phyloP scores from a whole-genome alignment of 2,329 filamentous ascomycete genomes.

The Talaromyces sp. region DNA sequence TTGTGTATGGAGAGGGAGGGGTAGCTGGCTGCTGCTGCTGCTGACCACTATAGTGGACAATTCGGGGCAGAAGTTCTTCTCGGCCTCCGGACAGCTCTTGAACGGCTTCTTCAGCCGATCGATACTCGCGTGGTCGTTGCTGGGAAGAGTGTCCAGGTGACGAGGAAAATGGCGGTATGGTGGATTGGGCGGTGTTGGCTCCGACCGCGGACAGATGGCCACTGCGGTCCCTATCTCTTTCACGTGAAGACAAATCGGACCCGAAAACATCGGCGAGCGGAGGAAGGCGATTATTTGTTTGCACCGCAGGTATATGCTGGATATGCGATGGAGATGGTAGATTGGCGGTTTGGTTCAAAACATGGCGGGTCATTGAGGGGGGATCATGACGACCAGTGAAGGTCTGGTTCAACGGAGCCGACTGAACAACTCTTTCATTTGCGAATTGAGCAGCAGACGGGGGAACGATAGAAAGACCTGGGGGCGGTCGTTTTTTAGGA shows the following conservation, averaged over 20 bases:
- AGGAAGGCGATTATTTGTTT: slow-evolving; percentile 86
- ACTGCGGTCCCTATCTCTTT: slow-evolving; percentile 32
- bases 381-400: slow-evolving; percentile 86
- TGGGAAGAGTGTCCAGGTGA: slow-evolving; percentile 52
- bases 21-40: slow-evolving; percentile 56
- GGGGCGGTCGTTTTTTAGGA: slow-evolving; percentile 59
- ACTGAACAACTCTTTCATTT: slow-evolving; percentile 92
- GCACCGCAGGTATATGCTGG: slow-evolving; percentile 79
- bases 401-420: slow-evolving; percentile 86
- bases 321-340: slow-evolving; percentile 83
- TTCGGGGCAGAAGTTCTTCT: slow-evolving; percentile 83
- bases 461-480: slow-evolving; percentile 89
- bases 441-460: slow-evolving; percentile 89
- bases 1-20: slow-evolving; percentile 57
- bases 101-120: slow-evolving; percentile 92
- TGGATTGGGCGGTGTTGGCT: slow-evolving; percentile 59
- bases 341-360: slow-evolving; percentile 75
- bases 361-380: slow-evolving; percentile 69
- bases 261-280: slow-evolving; percentile 94
- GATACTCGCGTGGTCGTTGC: slow-evolving; percentile 73
- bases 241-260: slow-evolving; percentile 54
- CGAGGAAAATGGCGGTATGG: slow-evolving; percentile 67
- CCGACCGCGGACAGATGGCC: slow-evolving; percentile 51
- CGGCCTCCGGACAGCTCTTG: slow-evolving; percentile 85
- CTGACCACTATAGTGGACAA: slow-evolving; percentile 92